A percentile compares a stretch with the other conserved stretches of the same genome.
Evolutionary conservation across 176 grass and related monocot genomes (phyloP).

Genomic region (Microstegium vimineum): DNA sequence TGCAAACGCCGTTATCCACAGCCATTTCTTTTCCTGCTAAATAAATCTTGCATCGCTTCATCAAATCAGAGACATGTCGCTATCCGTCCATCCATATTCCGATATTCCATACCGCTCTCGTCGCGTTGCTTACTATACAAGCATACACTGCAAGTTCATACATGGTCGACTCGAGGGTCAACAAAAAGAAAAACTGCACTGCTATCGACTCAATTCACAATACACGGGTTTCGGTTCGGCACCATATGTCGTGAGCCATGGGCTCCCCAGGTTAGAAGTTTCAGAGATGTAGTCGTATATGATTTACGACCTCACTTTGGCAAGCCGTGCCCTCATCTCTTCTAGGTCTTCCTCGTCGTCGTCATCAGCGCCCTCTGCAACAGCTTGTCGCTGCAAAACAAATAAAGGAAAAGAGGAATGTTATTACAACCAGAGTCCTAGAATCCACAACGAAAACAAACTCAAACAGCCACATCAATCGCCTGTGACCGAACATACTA

Average conservation of each 20-base stretch:
- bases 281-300: neutral
- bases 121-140: constrained; percentile 22
- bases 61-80: constrained; percentile 8
- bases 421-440: neutral
- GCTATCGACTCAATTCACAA: neutral
- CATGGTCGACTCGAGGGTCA: neutral
- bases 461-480: neutral
- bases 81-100: neutral
- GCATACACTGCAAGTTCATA: neutral
- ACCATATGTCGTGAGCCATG: neutral
- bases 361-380: constrained; percentile 58
- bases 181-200: neutral
- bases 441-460: neutral
- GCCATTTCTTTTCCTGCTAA: neutral
- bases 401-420: neutral
- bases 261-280: neutral
- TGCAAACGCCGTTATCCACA: constrained; percentile 3
- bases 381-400: constrained; percentile 36
- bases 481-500: neutral
- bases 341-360: constrained; percentile 49
- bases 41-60: neutral
- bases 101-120: neutral
- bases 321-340: constrained; percentile 77
- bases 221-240: neutral
- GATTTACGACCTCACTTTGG: constrained; percentile 68